Evolutionary conservation across 257 asterid genomes (phyloP), one percentile per base, ranked within the genome.

Genomic region (Sherardia arvensis): DNA sequence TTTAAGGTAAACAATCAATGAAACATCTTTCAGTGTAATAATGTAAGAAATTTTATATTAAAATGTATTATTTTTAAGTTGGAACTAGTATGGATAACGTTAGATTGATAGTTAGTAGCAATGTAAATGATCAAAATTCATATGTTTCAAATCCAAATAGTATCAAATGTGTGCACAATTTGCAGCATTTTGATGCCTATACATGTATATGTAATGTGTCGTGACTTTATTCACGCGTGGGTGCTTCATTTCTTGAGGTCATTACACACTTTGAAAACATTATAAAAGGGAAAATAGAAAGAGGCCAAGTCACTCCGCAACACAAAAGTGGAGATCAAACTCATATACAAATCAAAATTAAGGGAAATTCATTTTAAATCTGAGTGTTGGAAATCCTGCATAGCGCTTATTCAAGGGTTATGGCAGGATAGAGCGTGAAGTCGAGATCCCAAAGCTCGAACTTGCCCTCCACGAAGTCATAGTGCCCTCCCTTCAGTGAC

Each of bases 391-490:
- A 5, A 8, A 34, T 8, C 43, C 43, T 8, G 40, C 1, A 34
- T 6, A 8, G 40, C 40, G 40, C 45, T 36, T 10, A 77, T 25
- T 58, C 43, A 0, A 84, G 66, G 9, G 80, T 29, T 0, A 73
- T 8, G 33, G 85, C 63, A 26, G 91, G 82, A 11, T 82, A 62
- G 60, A 87, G 76, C 69, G 59, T 74, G 51, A 80, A 82, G 66
- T 87, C 87, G 30, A 88, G 82, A 79, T 71, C 75, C 98, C 98
- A 91, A 7, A 76, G 86, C 78, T 91, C 92, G 59, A 91, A 91
- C 2, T 81, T 54, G 5, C 94, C 90, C 15, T 81, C 78, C 6
- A 88, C 98, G 49, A 91, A 91, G 73, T 91, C 96, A 30, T 91
- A 91, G 80, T 91, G 92, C 56, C 85, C 98, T 12, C 98, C 98